Evolutionary conservation across 352 stramenopile species (phyloP).

Genomic region (Pythium coloratum): DNA sequence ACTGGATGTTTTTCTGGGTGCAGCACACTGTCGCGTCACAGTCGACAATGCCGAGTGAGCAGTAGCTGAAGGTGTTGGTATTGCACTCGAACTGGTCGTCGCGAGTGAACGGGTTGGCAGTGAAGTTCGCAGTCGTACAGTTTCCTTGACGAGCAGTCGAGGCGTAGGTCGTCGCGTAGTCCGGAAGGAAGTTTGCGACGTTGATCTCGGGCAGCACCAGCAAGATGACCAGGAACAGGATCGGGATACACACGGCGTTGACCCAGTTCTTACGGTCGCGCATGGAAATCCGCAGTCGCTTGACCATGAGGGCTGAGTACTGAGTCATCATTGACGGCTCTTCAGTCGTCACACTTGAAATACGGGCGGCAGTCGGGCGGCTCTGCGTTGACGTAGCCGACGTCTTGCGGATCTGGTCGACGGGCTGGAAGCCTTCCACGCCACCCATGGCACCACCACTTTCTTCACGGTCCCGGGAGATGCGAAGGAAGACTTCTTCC

Average conservation of each 20-base stretch:
- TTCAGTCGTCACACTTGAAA: slow-evolving; percentile 24
- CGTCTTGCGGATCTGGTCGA: slow-evolving; percentile 42
- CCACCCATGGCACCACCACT: slow-evolving; percentile 26
- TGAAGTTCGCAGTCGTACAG: slow-evolving; percentile 22
- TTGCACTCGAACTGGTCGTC: slow-evolving; percentile 5
- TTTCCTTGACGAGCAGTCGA: slow-evolving; percentile 29
- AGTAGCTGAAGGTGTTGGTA: slow-evolving; percentile 40
- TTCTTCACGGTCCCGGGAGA: slow-evolving; percentile 51
- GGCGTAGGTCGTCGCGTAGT: slow-evolving; percentile 22
- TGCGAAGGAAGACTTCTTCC: slow-evolving; percentile 97
- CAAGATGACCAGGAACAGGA: slow-evolving; percentile 28
- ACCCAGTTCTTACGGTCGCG: slow-evolving; percentile 64
- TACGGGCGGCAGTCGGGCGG: slow-evolving; percentile 15
- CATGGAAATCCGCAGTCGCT: slow-evolving; percentile 64
- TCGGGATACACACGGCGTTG: slow-evolving; percentile 57
- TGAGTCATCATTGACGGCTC: slow-evolving; percentile 41
- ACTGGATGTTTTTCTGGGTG: slow-evolving; percentile 34
- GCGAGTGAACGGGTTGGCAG: slow-evolving; percentile 2
- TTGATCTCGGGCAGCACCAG: slow-evolving; percentile 55
- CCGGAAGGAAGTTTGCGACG: slow-evolving; percentile 51
- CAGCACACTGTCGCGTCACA: slow-evolving; percentile 49
- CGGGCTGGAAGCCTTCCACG: slow-evolving; percentile 96
- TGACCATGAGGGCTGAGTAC: slow-evolving; percentile 49
- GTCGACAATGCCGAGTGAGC: slow-evolving; percentile 43
- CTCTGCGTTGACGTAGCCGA: slow-evolving; percentile 37